phyloP scores from a whole-genome alignment of 495 filamentous ascomycete species.

The Hypoxylon fuscum region DNA sequence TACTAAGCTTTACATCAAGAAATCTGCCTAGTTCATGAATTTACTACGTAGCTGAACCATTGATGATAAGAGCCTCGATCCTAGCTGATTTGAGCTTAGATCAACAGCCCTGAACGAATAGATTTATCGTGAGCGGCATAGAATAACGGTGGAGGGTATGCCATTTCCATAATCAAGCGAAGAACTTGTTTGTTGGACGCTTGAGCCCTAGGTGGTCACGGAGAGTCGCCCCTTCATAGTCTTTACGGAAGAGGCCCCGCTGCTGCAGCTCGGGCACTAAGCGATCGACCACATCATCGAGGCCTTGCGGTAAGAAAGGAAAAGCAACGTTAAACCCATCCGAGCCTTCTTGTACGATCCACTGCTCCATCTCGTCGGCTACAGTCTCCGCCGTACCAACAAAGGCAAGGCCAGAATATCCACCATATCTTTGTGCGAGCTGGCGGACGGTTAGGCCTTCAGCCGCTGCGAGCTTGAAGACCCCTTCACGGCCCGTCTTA shows the following conservation, averaged over 20 bases:
- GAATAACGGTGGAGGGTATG: not conserved
- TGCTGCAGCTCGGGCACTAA: slow-evolving; percentile 63
- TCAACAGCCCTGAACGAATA: not conserved
- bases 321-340: slow-evolving; percentile 61
- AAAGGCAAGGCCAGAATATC: slow-evolving; percentile 61
- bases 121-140: not conserved
- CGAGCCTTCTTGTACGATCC: slow-evolving; percentile 55
- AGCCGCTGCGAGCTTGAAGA: slow-evolving; percentile 52
- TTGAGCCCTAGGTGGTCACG: slow-evolving; percentile 62
- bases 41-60: no score
- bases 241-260: slow-evolving; percentile 59
- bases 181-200: slow-evolving; percentile 62
- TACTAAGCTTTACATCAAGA: no score
- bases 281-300: slow-evolving; percentile 59
- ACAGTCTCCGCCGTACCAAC: slow-evolving; percentile 59
- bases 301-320: slow-evolving; percentile 60
- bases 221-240: slow-evolving; percentile 53
- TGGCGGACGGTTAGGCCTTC: slow-evolving; percentile 60
- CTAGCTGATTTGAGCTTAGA: no score
- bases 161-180: slow-evolving; percentile 29
- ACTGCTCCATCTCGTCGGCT: slow-evolving; percentile 59
- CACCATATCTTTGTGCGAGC: slow-evolving; percentile 60
- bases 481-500: slow-evolving; percentile 56
- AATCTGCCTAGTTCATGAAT: no score
- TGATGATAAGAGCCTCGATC: no score